phyloP scores from a whole-genome alignment of 306 rosid species.

The Trifolium fragiferum region DNA sequence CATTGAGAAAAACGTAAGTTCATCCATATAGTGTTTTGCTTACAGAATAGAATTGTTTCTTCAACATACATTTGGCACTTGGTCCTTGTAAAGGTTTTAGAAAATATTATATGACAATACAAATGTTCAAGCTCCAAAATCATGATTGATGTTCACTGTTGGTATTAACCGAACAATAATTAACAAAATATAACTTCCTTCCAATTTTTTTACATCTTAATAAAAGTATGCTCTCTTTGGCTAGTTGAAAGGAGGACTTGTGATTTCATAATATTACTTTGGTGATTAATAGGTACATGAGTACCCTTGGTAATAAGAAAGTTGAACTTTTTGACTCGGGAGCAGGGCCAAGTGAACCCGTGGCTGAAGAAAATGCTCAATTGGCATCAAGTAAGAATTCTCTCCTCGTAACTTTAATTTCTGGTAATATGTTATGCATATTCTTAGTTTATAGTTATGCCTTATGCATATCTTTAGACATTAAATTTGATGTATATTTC shows the following conservation, averaged over 20 bases:
- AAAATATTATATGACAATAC: conserved; percentile 6
- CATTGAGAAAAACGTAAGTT: conserved; percentile 95
- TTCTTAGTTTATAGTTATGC: conserved; percentile 13
- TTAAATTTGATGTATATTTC: background rate
- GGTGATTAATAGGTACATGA: conserved; percentile 76
- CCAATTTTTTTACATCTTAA: background rate
- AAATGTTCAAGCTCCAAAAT: conserved; percentile 7
- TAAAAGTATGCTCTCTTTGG: conserved; percentile 11
- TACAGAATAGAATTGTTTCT: conserved; percentile 1
- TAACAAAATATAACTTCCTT: background rate
- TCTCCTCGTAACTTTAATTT: background rate
- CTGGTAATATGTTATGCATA: background rate
- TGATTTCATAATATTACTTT: conserved; percentile 27
- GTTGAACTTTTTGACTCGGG: conserved; percentile 92
- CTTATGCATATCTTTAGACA: background rate
- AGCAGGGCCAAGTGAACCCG: conserved; percentile 79
- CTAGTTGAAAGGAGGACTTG: conserved; percentile 6
- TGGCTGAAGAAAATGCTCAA: conserved; percentile 79
- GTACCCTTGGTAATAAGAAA: conserved; percentile 84
- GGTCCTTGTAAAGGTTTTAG: background rate
- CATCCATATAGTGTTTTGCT: conserved; percentile 13
- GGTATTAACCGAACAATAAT: background rate
- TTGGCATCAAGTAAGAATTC: conserved; percentile 80
- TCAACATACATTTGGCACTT: background rate
- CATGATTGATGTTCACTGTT: conserved; percentile 17